Conservation (phyloP, 768 basidiomycete species). For the Erythrobasidium yunnanense region DNA sequence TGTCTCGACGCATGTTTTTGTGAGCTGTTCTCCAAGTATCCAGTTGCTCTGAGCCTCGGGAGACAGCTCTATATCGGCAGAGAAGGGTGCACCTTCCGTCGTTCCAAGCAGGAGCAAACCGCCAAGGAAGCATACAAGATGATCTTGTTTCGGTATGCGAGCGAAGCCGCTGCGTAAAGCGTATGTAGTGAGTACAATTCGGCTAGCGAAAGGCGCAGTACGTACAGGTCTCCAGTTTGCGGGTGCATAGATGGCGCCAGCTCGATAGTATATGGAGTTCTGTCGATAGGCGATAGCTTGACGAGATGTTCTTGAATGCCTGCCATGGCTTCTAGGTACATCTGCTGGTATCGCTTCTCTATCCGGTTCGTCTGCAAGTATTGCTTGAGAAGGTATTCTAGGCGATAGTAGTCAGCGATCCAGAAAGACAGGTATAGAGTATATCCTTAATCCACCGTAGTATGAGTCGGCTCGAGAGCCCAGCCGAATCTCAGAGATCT, state of each 20-base stretch:
- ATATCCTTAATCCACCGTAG: slow-evolving; percentile 79
- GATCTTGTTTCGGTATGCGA: slow-evolving; percentile 62
- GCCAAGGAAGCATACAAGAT: slow-evolving; percentile 87
- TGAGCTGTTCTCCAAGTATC: slow-evolving; percentile 64
- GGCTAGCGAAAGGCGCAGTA: too few relatives aligned
- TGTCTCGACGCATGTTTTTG: slow-evolving; percentile 78
- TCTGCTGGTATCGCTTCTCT: slow-evolving; percentile 69
- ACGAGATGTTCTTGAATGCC: slow-evolving; percentile 68
- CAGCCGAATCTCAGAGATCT: slow-evolving; percentile 65
- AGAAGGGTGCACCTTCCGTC: slow-evolving; percentile 41
- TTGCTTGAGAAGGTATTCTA: slow-evolving; percentile 50
- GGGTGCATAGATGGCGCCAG: slow-evolving; percentile 52
- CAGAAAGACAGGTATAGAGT: background rate
- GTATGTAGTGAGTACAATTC: background rate
- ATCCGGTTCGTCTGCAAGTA: slow-evolving; percentile 62
- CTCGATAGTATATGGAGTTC: slow-evolving; percentile 74
- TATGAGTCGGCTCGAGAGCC: slow-evolving; percentile 88
- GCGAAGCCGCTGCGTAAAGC: background rate
- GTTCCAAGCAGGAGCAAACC: slow-evolving; percentile 86
- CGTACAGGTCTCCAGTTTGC: slow-evolving; percentile 35
- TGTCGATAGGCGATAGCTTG: slow-evolving; percentile 48
- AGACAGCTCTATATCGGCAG: slow-evolving; percentile 40
- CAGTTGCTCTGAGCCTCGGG: slow-evolving; percentile 58
- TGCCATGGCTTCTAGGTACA: slow-evolving; percentile 79
- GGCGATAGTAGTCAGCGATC: background rate